Evolutionary conservation across 2,329 filamentous ascomycete species (phyloP), one percentile per base, ranked within the genome.

Genomic region (Ophiocordyceps sinensis): DNA sequence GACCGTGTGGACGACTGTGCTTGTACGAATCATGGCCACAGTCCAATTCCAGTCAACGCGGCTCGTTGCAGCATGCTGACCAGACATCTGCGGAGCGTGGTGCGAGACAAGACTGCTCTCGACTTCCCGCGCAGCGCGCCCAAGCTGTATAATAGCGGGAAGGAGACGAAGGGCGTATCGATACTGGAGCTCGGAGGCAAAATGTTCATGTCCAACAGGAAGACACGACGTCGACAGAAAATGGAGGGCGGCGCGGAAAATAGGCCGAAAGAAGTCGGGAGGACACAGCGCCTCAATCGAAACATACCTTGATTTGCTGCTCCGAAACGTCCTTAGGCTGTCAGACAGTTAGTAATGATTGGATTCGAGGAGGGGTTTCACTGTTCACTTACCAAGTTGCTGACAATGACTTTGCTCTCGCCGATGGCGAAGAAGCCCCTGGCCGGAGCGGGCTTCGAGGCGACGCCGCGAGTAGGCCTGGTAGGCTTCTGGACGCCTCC

Each of bases 261-360:
- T 59, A 53, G 69, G 76, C 75, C 78, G 77, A 82, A 73, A 67
- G 73, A 78, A 80, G 73, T 77, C 78, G 77, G 62, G 73, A 74
- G 70, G 77, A 71, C 66, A 59, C 65, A 67, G 64, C 59, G 76
- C 79, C 80, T 81, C 72, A 82, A 77, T 73, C 79, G 87, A 83
- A 87, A 98, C 91, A 93, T 98, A 98, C 91, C 91, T 98, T 96
- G 72, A 98, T 93, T 80, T 93, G 85, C 70, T 70, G 71, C 76
- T 96, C 89, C 68, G 79, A 85, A 66, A 98, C 87, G 79, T 98
- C 91, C 71, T 82, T 80, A 63, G 91, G 91, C 86, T 96, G 73
- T 38, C 10, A 11, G 10, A n/a, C 14, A 3, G 28, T 38, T 14
- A 38, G 37, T 17, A 8, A 39, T 32, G 28, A 11, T 15, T 2